Percentiles rank a stretch among this genome's conserved stretches.
phyloP scores from a whole-genome alignment of 2,329 filamentous ascomycete species.

The Fusarium sp. region DNA sequence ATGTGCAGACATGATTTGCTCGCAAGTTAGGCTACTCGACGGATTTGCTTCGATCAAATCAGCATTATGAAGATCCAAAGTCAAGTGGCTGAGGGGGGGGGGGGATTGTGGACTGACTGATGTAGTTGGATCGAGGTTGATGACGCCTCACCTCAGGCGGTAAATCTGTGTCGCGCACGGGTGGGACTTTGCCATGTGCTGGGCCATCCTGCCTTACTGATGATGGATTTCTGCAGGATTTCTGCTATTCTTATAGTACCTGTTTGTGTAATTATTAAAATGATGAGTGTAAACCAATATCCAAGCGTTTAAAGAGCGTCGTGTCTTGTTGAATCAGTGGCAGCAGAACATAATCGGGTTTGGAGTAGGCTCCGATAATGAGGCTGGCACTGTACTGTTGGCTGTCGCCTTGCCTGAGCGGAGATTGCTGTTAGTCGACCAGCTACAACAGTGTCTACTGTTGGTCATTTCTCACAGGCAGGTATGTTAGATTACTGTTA shows the following conservation, averaged over 20 bases:
- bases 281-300: background rate
- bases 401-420: background rate
- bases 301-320: background rate
- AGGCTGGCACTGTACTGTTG: slow-evolving; percentile 2
- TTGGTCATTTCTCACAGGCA: background rate
- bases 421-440: background rate
- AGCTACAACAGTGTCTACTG: background rate
- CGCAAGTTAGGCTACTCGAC: background rate
- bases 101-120: slow-evolving; percentile 46
- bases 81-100: no score
- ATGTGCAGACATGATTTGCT: background rate
- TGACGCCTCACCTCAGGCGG: slow-evolving; percentile 39
- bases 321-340: background rate
- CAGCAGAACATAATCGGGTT: background rate
- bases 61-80: background rate
- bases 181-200: slow-evolving; percentile 33
- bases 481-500: background rate
- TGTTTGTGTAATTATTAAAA: background rate
- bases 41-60: background rate
- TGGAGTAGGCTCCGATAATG: background rate
- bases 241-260: background rate
- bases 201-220: slow-evolving; percentile 19
- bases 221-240: background rate
- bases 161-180: slow-evolving; percentile 20
- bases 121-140: slow-evolving; percentile 37